Percentiles rank a stretch among this genome's conserved stretches.
Conservation (phyloP, 1,284 basidiomycete genomes). For the Sphaerobolus stellatus region DNA sequence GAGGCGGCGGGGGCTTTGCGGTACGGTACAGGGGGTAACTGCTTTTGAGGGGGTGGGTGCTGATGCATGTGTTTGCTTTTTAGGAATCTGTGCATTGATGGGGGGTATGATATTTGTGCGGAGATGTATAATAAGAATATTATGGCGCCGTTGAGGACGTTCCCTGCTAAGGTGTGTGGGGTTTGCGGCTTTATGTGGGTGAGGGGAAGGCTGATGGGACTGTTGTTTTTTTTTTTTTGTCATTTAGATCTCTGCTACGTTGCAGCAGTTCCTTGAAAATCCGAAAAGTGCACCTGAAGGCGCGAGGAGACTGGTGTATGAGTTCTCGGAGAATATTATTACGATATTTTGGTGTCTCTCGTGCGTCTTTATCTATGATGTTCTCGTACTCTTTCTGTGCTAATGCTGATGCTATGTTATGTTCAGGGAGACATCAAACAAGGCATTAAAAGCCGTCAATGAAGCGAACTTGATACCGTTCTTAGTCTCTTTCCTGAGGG, state of each 20-base stretch:
- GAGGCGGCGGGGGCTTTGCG: slow-evolving; percentile 84
- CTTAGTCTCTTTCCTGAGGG: slow-evolving; percentile 78
- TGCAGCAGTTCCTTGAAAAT: slow-evolving; percentile 66
- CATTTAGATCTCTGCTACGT: slow-evolving; percentile 68
- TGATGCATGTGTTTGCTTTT: background rate
- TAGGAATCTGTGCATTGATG: slow-evolving; percentile 92
- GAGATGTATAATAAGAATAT: slow-evolving; percentile 98
- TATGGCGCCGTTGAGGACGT: slow-evolving; percentile 68
- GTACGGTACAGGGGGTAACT: slow-evolving; percentile 38
- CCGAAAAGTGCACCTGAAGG: slow-evolving; percentile 63
- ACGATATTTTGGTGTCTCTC: slow-evolving; percentile 91
- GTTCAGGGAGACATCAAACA: slow-evolving; percentile 85
- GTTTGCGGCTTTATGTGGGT: background rate
- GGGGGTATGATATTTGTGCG: slow-evolving; percentile 88
- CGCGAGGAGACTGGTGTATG: slow-evolving; percentile 74
- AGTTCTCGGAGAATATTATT: slow-evolving; percentile 88
- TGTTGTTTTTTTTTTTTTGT: slow-evolving; percentile 8
- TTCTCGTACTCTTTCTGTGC: slow-evolving; percentile 11
- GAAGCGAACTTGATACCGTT: slow-evolving; percentile 73
- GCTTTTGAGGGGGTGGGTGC: slow-evolving; percentile 8
- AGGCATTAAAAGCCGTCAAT: slow-evolving; percentile 85
- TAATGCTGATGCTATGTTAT: slow-evolving; percentile 37
- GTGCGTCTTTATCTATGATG: slow-evolving; percentile 48
- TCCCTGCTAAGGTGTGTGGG: slow-evolving; percentile 66
- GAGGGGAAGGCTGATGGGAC: background rate